phyloP scores from a whole-genome alignment of 768 basidiomycete species.

The Boletus rubropictus region DNA sequence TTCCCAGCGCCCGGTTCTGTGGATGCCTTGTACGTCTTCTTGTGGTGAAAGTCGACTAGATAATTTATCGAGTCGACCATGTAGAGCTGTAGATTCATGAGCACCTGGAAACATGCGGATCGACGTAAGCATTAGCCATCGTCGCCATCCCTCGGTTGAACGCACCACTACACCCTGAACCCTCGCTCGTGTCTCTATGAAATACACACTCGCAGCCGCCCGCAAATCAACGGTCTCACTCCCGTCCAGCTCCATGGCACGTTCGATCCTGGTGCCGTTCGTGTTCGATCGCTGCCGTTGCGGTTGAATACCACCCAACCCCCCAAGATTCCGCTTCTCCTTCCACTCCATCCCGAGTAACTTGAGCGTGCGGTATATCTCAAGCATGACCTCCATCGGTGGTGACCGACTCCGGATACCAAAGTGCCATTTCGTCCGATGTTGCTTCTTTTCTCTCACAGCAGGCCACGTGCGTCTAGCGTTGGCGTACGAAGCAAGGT shows the following conservation, averaged over 20 bases:
- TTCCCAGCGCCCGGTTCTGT: constrained; percentile 60
- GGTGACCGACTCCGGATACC: constrained; percentile 91
- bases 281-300: constrained; percentile 31
- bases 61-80: constrained; percentile 95
- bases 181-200: constrained; percentile 87
- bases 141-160: background rate
- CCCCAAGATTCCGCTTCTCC: constrained; percentile 75
- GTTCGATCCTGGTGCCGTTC: constrained; percentile 48
- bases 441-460: constrained; percentile 61
- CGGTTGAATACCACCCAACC: constrained; percentile 49
- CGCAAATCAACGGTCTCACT: constrained; percentile 54
- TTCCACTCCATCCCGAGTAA: constrained; percentile 97
- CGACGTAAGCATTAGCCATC: background rate
- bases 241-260: constrained; percentile 59
- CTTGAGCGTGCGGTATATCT: constrained; percentile 92
- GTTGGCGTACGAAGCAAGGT: constrained; percentile 62
- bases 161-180: constrained; percentile 89
- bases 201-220: constrained; percentile 75
- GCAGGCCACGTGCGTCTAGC: constrained; percentile 38
- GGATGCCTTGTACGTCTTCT: constrained; percentile 83
- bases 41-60: constrained; percentile 97
- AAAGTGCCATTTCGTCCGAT: constrained; percentile 94
- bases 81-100: constrained; percentile 97
- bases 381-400: constrained; percentile 99
- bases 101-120: constrained; percentile 48